A percentile compares a stretch with the other conserved stretches of the same genome.
Evolutionary conservation across 2,329 filamentous ascomycete species (phyloP).

Genomic region (Stachybotrys echinatus): DNA sequence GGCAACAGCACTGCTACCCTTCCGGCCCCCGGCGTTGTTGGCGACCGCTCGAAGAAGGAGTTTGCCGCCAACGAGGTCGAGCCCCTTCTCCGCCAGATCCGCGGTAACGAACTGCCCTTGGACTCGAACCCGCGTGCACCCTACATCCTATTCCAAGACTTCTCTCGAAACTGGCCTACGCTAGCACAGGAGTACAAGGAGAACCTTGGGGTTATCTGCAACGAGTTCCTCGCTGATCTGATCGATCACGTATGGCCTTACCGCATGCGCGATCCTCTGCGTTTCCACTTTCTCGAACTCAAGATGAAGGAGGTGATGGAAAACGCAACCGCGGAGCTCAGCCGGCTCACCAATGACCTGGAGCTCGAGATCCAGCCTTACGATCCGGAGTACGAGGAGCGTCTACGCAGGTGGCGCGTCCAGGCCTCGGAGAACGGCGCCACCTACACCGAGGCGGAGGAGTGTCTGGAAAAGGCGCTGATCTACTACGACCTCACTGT

Average conservation of each 20-base stretch:
- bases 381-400: slow-evolving; percentile 48
- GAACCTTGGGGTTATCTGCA: slow-evolving; percentile 48
- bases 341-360: slow-evolving; percentile 42
- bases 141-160: slow-evolving; percentile 50
- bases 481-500: slow-evolving; percentile 50
- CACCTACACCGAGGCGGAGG: slow-evolving; percentile 44
- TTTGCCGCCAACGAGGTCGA: slow-evolving; percentile 44
- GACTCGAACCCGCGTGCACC: slow-evolving; percentile 48
- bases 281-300: slow-evolving; percentile 41
- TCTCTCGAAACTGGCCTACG: slow-evolving; percentile 46
- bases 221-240: slow-evolving; percentile 46
- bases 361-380: slow-evolving; percentile 48
- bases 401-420: slow-evolving; percentile 40
- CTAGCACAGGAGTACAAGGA: slow-evolving; percentile 49
- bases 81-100: slow-evolving; percentile 42
- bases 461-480: slow-evolving; percentile 50
- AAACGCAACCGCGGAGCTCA: slow-evolving; percentile 40
- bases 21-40: slow-evolving; percentile 22
- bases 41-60: slow-evolving; percentile 37
- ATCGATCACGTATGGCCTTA: slow-evolving; percentile 45
- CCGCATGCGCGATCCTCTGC: slow-evolving; percentile 46
- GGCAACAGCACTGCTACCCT: slow-evolving; percentile 14
- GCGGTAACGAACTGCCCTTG: slow-evolving; percentile 47
- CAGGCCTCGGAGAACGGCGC: slow-evolving; percentile 36
- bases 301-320: slow-evolving; percentile 43